Percentiles rank a stretch among this genome's conserved stretches.
phyloP scores from a whole-genome alignment of 768 basidiomycete genomes.

The Chiua virens region DNA sequence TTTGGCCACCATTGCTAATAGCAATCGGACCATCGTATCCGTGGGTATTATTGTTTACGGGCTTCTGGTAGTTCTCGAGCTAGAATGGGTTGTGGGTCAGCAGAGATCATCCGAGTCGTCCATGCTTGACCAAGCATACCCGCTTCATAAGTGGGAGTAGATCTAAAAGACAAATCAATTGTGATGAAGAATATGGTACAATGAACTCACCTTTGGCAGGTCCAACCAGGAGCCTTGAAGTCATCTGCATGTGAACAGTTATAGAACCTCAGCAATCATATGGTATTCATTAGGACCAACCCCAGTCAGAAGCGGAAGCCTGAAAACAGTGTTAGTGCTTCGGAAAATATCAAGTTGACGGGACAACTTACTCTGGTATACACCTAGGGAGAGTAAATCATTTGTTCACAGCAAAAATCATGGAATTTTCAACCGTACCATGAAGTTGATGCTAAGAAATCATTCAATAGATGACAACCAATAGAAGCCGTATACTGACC shows the following conservation, averaged over 20 bases:
- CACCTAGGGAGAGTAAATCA: conserved; percentile 40
- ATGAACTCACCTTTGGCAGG: conserved; percentile 50
- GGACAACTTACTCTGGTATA: conserved; percentile 52
- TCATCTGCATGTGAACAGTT: conserved; percentile 46
- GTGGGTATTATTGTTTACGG: conserved; percentile 62
- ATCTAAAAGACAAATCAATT: conserved; percentile 37
- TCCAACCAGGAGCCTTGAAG: conserved; percentile 73
- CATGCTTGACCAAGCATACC: conserved; percentile 26
- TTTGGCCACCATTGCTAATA: conserved; percentile 67
- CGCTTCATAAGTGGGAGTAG: conserved; percentile 73
- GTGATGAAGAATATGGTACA: neutral
- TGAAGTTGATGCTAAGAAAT: conserved; percentile 67
- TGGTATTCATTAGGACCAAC: conserved; percentile 33
- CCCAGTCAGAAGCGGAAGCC: conserved; percentile 73
- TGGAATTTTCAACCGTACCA: conserved; percentile 19
- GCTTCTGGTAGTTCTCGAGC: conserved; percentile 79
- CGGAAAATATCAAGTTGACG: neutral
- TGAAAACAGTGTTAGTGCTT: conserved; percentile 22
- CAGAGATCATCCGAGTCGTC: neutral
- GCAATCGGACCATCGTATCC: conserved; percentile 76
- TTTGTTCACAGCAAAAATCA: neutral
- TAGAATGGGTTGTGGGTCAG: conserved; percentile 24
- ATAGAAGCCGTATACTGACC: conserved; percentile 32
- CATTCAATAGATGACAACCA: neutral
- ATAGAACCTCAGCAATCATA: neutral